A percentile compares a stretch with the other conserved stretches of the same genome.
Conservation (phyloP, 331 rosid genomes). For the Malus hybrid region DNA sequence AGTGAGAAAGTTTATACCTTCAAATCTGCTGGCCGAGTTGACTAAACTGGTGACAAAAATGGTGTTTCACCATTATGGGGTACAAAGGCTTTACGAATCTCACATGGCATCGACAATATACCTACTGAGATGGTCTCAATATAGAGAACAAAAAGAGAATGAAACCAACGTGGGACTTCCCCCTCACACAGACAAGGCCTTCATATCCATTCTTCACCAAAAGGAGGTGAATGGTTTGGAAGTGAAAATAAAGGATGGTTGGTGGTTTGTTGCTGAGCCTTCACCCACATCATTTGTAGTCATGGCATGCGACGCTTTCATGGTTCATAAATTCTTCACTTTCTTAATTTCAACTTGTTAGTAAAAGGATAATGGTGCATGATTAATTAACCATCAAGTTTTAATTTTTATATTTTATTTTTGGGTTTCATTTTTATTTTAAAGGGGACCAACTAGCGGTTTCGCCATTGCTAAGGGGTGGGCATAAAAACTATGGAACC, state of each 20-base stretch:
- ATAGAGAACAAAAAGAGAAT: background rate
- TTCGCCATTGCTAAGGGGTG: too few relatives aligned
- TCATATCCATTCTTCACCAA: conserved; percentile 16
- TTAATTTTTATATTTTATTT: too few relatives aligned
- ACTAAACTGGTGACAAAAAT: conserved; percentile 12
- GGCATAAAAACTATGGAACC: too few relatives aligned
- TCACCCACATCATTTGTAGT: conserved; percentile 3
- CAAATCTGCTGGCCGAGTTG: conserved; percentile 6
- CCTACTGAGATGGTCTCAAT: conserved; percentile 5
- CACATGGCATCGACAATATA: conserved; percentile 4
- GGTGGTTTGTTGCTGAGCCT: conserved; percentile 12
- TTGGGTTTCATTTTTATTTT: too few relatives aligned
- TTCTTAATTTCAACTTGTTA: too few relatives aligned
- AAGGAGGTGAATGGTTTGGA: conserved; percentile 17
- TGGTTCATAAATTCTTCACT: background rate
- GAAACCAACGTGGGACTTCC: conserved; percentile 8
- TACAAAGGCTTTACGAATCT: background rate
- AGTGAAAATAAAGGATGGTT: conserved; percentile 12
- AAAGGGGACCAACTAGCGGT: too few relatives aligned
- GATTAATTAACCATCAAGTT: background rate
- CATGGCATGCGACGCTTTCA: background rate
- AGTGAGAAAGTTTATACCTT: conserved; percentile 10
- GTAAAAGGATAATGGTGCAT: too few relatives aligned
- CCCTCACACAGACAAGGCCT: conserved; percentile 16
- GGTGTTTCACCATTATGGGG: conserved; percentile 10